A percentile compares a stretch with the other conserved stretches of the same genome.
These are phyloP conservation scores for Blastocystis sp. DNA, from an alignment of 352 stramenopile species.

Conservation along the genomic window DNA sequence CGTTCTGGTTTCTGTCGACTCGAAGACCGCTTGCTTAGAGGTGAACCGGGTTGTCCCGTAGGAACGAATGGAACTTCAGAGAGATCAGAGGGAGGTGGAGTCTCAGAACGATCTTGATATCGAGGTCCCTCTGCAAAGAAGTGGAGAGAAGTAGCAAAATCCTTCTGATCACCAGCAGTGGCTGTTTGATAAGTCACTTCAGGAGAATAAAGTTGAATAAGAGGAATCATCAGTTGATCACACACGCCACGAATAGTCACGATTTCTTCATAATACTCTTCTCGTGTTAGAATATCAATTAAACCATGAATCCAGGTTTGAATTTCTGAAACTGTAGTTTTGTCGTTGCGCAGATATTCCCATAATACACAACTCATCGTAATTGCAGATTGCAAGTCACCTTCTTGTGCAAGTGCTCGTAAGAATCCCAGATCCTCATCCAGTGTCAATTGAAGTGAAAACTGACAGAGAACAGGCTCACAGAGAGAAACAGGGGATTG, in stretches of 20 bases:
- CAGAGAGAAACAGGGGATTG: neutral
- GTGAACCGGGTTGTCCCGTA: neutral
- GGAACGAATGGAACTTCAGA: neutral
- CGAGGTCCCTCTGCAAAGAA: neutral
- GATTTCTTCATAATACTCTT: constrained; percentile 42
- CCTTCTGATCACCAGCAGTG: neutral
- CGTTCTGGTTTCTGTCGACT: neutral
- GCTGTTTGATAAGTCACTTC: constrained; percentile 56
- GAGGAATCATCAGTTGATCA: neutral
- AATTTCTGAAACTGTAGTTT: neutral
- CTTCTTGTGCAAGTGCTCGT: constrained; percentile 7
- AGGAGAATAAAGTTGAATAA: neutral
- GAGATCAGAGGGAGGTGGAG: neutral
- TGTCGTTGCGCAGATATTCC: neutral
- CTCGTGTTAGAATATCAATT: neutral
- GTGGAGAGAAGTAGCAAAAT: neutral
- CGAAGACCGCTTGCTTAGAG: neutral
- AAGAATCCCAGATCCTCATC: constrained; percentile 25
- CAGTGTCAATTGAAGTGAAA: neutral
- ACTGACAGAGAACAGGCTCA: neutral
- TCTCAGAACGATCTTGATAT: neutral
- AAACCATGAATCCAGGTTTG: constrained; percentile 6
- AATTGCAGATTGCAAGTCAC: constrained; percentile 31
- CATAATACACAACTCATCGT: constrained; percentile 24
- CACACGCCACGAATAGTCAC: neutral